Percentiles rank a stretch among this genome's conserved stretches.
Evolutionary conservation across 495 filamentous ascomycete species (phyloP).

Genomic region (Saxophila tyrrhenica): DNA sequence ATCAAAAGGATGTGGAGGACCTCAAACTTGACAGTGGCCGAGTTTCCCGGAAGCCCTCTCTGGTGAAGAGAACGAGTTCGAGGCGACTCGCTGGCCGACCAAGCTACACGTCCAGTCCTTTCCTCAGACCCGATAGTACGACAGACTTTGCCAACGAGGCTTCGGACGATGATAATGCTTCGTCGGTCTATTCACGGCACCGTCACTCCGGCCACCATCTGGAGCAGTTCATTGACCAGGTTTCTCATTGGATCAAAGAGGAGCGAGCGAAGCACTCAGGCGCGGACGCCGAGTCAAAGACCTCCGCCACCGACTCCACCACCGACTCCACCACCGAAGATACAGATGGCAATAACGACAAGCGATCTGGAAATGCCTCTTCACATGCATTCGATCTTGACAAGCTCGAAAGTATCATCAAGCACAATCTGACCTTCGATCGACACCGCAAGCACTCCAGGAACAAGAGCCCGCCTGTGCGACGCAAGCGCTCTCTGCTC

Average conservation of each 20-base stretch:
- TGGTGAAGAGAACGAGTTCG: conserved; percentile 21
- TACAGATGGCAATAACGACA: too few species aligned
- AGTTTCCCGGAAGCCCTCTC: conserved; percentile 7
- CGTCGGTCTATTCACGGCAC: background rate
- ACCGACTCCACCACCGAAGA: too few species aligned
- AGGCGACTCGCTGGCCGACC: conserved; percentile 26
- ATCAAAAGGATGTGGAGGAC: conserved; percentile 27
- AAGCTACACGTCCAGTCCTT: background rate
- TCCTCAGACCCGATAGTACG: background rate
- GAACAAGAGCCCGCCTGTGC: conserved; percentile 9
- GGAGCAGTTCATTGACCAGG: conserved; percentile 53
- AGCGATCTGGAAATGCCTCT: background rate
- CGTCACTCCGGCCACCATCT: conserved; percentile 15
- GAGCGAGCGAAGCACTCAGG: conserved; percentile 57
- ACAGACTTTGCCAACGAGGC: background rate
- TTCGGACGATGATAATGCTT: background rate
- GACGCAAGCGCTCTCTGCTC: conserved; percentile 19
- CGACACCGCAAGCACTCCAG: conserved; percentile 30
- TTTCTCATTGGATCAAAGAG: conserved; percentile 66
- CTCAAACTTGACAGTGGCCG: conserved; percentile 21
- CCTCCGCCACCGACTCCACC: too few species aligned
- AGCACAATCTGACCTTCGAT: conserved; percentile 22
- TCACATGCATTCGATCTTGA: conserved; percentile 24
- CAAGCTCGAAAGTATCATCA: conserved; percentile 27
- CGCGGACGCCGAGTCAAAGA: too few species aligned